Percentiles rank a stretch among this genome's conserved stretches.
These are phyloP conservation scores for Neoboletus brunneissimus DNA, from an alignment of 768 basidiomycete species.

Conservation along the genomic window DNA sequence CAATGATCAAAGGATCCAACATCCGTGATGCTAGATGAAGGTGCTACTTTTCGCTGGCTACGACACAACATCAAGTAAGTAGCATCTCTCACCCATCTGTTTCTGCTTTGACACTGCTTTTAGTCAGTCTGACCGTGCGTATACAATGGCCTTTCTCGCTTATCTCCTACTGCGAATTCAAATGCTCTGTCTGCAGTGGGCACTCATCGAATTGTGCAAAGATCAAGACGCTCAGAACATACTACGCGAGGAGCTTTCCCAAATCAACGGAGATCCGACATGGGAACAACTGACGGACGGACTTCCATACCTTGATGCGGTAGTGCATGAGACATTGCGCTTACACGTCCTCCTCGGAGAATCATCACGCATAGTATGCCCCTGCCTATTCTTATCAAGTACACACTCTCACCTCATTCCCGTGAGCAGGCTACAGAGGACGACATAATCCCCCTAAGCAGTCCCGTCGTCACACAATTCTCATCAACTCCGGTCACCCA, in stretches of 20 bases:
- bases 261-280: slow-evolving; percentile 44
- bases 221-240: slow-evolving; percentile 44
- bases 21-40: slow-evolving; percentile 29
- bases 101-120: neutral
- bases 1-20: neutral
- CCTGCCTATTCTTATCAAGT: neutral
- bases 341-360: slow-evolving; percentile 40
- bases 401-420: neutral
- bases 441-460: slow-evolving; percentile 54
- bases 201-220: slow-evolving; percentile 51
- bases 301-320: slow-evolving; percentile 55
- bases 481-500: slow-evolving; percentile 35
- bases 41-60: slow-evolving; percentile 41
- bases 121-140: slow-evolving; percentile 27
- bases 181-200: slow-evolving; percentile 37
- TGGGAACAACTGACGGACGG: slow-evolving; percentile 49
- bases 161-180: neutral
- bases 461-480: slow-evolving; percentile 40
- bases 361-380: slow-evolving; percentile 9
- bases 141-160: neutral
- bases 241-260: slow-evolving; percentile 49
- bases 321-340: slow-evolving; percentile 45
- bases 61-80: slow-evolving; percentile 40
- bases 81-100: neutral
- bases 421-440: slow-evolving; percentile 46